phyloP scores from a whole-genome alignment of 108 stramenopile genomes.

The Stephanodiscus minutulus region DNA sequence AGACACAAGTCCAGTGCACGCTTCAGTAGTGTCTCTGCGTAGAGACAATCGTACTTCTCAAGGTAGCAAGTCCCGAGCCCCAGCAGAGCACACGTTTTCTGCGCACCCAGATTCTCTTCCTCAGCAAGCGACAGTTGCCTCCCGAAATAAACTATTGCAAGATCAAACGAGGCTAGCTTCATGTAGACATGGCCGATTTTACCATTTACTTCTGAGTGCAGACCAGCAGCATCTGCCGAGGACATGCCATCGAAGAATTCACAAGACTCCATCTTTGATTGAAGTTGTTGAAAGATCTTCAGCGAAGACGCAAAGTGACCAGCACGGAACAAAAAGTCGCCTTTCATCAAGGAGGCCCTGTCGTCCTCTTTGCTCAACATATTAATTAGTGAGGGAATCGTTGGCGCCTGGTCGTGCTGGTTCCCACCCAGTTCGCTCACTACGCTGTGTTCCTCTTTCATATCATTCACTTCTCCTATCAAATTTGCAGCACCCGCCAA shows the following conservation, averaged over 20 bases:
- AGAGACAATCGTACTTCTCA: constrained; percentile 37
- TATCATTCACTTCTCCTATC: not conserved
- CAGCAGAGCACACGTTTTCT: constrained; percentile 21
- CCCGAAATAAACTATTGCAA: constrained; percentile 30
- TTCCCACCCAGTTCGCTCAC: not conserved
- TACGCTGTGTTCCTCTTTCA: not conserved
- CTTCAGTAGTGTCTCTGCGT: constrained; percentile 31
- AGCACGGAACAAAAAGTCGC: constrained; percentile 17
- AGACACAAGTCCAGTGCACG: constrained; percentile 17
- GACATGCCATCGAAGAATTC: constrained; percentile 7
- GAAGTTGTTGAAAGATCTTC: constrained; percentile 7
- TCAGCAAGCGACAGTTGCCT: constrained; percentile 30
- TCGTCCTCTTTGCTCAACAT: constrained; percentile 8
- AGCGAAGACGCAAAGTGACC: constrained; percentile 17
- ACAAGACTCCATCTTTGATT: constrained; percentile 5
- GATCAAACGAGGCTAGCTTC: constrained; percentile 16
- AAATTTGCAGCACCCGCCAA: constrained; percentile 1
- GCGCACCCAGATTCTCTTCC: constrained; percentile 25
- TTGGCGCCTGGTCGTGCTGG: too few relatives aligned
- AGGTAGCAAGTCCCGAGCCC: constrained; percentile 40
- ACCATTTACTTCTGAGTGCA: constrained; percentile 22
- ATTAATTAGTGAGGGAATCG: too few relatives aligned
- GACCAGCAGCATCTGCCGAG: constrained; percentile 3
- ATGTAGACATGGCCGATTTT: constrained; percentile 23
- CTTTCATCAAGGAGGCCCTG: constrained; percentile 14